These are phyloP conservation scores for Scalesia atractyloides DNA, from an alignment of 129 eudicot species.

Conservation along the genomic window DNA sequence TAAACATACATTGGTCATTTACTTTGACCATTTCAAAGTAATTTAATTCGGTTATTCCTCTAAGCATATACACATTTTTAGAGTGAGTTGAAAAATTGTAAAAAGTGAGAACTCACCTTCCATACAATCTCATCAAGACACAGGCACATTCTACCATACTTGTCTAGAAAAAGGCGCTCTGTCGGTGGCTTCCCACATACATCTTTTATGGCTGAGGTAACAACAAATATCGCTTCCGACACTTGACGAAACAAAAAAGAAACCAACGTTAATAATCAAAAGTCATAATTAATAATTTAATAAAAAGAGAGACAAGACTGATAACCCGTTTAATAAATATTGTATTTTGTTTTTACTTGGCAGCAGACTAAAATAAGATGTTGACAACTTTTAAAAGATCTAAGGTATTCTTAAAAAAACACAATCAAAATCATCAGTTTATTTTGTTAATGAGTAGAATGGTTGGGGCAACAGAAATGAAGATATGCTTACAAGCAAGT, in stretches of 20 bases:
- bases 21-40: neutral
- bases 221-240: constrained; percentile 90
- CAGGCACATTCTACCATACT: constrained; percentile 95
- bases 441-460: constrained; percentile 8
- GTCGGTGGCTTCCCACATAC: constrained; percentile 97
- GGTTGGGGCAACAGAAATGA: neutral
- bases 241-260: constrained; percentile 46
- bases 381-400: neutral
- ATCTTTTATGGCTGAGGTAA: constrained; percentile 91
- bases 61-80: neutral
- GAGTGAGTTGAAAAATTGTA: constrained; percentile 13
- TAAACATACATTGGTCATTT: neutral
- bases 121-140: constrained; percentile 98
- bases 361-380: neutral
- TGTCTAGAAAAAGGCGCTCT: constrained; percentile 93
- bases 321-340: neutral
- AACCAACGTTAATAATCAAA: constrained; percentile 5
- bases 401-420: constrained; percentile 2
- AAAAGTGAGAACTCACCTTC: constrained; percentile 52
- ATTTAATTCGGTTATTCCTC: neutral
- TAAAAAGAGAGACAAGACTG: neutral
- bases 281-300: neutral
- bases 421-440: neutral
- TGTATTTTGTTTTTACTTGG: neutral
- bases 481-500: constrained; percentile 78